Percentiles rank a stretch among this genome's conserved stretches.
Evolutionary conservation across 2,329 filamentous ascomycete genomes (phyloP).

Genomic region (Amylocarpus encephaloides): DNA sequence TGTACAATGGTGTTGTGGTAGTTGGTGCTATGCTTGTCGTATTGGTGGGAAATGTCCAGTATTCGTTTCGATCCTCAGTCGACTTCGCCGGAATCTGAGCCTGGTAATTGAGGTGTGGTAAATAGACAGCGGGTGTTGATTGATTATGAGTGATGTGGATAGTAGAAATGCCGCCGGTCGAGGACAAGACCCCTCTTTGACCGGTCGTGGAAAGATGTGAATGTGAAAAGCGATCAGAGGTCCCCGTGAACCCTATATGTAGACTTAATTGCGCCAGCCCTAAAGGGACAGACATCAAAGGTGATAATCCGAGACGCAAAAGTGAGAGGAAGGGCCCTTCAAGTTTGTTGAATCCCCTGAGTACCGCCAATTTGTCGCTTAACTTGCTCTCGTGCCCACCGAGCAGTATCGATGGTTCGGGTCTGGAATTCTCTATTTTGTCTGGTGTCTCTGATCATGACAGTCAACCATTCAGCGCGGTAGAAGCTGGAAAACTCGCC

Average conservation of each 20-base stretch:
- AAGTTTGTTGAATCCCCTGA: slow-evolving; percentile 30
- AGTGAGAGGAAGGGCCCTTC: slow-evolving; percentile 14
- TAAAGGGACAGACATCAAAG: slow-evolving; percentile 21
- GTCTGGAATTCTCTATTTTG: slow-evolving; percentile 78
- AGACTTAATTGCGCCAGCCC: slow-evolving; percentile 21
- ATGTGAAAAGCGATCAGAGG: slow-evolving; percentile 14
- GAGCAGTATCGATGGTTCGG: slow-evolving; percentile 87
- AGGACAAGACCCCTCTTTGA: slow-evolving; percentile 33
- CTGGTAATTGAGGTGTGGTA: slow-evolving; percentile 9
- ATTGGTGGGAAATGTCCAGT: slow-evolving; percentile 14
- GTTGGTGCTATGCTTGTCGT: slow-evolving; percentile 13
- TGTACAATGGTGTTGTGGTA: slow-evolving; percentile 15
- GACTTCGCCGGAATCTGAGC: slow-evolving; percentile 26
- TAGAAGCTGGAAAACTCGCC: slow-evolving; percentile 81
- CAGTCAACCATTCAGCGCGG: slow-evolving; percentile 83
- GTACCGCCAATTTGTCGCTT: slow-evolving; percentile 72
- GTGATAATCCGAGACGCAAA: slow-evolving; percentile 20
- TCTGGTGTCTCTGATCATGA: slow-evolving; percentile 87
- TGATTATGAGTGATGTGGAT: slow-evolving; percentile 18
- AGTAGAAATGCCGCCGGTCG: slow-evolving; percentile 27
- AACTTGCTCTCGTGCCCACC: slow-evolving; percentile 96
- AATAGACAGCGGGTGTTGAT: slow-evolving; percentile 3
- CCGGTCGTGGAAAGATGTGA: slow-evolving; percentile 22
- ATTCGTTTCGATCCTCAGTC: slow-evolving; percentile 21
- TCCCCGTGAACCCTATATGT: slow-evolving; percentile 22